Percentiles rank a stretch among this genome's conserved stretches.
Conservation (phyloP, 495 filamentous ascomycete species). For the Tuber microsphaerosporum region DNA sequence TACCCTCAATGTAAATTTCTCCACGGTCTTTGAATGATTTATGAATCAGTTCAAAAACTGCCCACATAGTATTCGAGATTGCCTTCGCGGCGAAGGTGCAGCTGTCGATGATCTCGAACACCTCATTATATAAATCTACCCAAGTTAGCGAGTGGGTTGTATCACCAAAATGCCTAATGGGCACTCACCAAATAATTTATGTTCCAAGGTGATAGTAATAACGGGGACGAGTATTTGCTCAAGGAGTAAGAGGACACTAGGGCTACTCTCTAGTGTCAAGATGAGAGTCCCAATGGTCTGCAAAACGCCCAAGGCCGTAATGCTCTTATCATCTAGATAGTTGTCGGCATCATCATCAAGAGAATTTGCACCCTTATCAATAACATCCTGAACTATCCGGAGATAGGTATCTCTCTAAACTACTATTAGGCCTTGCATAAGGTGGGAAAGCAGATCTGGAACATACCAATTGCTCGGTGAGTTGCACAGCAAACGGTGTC, state of each 20-base stretch:
- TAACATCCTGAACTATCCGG: slow-evolving; percentile 80
- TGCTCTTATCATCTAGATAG: slow-evolving; percentile 95
- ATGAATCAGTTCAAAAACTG: slow-evolving; percentile 93
- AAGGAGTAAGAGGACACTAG: slow-evolving; percentile 85
- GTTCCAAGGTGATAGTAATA: slow-evolving; percentile 88
- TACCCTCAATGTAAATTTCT: slow-evolving; percentile 79
- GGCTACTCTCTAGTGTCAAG: slow-evolving; percentile 90
- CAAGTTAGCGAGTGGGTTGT: slow-evolving; percentile 35
- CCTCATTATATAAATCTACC: slow-evolving; percentile 84
- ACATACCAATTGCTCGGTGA: slow-evolving; percentile 73
- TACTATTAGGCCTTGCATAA: neutral
- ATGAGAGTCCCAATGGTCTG: slow-evolving; percentile 98
- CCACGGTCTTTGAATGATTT: slow-evolving; percentile 93
- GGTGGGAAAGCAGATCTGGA: neutral
- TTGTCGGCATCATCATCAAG: slow-evolving; percentile 76
- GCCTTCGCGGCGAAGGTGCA: slow-evolving; percentile 97
- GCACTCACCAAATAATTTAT: slow-evolving; percentile 74
- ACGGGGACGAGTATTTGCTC: slow-evolving; percentile 96
- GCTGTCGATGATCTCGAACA: slow-evolving; percentile 98
- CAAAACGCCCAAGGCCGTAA: slow-evolving; percentile 89
- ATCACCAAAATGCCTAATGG: neutral
- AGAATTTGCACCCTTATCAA: slow-evolving; percentile 70
- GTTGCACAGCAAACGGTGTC: slow-evolving; percentile 93
- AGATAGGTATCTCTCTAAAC: slow-evolving; percentile 77
- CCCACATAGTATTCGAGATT: slow-evolving; percentile 96